Evolutionary conservation across 345 rosid genomes (phyloP).

Genomic region (Sonneratia alba): DNA sequence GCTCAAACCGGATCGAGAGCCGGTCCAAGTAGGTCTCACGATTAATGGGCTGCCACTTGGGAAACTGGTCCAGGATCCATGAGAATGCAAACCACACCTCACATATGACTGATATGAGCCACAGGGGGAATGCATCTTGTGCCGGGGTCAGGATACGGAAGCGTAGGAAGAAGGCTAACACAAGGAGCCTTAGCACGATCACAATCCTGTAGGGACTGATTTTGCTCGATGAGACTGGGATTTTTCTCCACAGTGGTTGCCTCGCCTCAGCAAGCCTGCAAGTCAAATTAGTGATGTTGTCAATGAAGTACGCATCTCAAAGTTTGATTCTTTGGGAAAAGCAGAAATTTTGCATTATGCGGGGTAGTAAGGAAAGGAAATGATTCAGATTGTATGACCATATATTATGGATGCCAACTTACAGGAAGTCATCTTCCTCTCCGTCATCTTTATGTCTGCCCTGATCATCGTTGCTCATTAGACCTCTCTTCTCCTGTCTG

Average conservation of each 20-base stretch:
- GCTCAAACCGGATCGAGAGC: slow-evolving; percentile 72
- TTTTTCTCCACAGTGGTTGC: slow-evolving; percentile 87
- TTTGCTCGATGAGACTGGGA: slow-evolving; percentile 78
- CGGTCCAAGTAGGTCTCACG: slow-evolving; percentile 90
- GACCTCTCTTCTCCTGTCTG: slow-evolving; percentile 85
- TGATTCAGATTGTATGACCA: not conserved
- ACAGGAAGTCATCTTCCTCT: slow-evolving; percentile 80
- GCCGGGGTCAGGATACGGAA: slow-evolving; percentile 91
- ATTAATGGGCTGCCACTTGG: slow-evolving; percentile 87
- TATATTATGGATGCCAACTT: slow-evolving; percentile 8
- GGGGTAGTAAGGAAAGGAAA: not conserved
- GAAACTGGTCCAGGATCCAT: slow-evolving; percentile 98
- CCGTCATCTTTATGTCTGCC: slow-evolving; percentile 42
- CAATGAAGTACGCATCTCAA: not conserved
- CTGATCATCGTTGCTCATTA: slow-evolving; percentile 43
- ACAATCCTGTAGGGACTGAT: slow-evolving; percentile 94
- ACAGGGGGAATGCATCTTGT: slow-evolving; percentile 71
- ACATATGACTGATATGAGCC: slow-evolving; percentile 90
- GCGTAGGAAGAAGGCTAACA: slow-evolving; percentile 67
- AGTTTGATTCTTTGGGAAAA: not conserved
- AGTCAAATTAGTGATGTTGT: not conserved
- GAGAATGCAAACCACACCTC: slow-evolving; percentile 94
- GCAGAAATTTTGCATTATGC: not conserved
- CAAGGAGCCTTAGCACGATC: slow-evolving; percentile 67
- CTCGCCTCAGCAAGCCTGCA: slow-evolving; percentile 92